A percentile compares a stretch with the other conserved stretches of the same genome.
Conservation (phyloP, 2,329 filamentous ascomycete genomes). For the Calonectria henricotiae region DNA sequence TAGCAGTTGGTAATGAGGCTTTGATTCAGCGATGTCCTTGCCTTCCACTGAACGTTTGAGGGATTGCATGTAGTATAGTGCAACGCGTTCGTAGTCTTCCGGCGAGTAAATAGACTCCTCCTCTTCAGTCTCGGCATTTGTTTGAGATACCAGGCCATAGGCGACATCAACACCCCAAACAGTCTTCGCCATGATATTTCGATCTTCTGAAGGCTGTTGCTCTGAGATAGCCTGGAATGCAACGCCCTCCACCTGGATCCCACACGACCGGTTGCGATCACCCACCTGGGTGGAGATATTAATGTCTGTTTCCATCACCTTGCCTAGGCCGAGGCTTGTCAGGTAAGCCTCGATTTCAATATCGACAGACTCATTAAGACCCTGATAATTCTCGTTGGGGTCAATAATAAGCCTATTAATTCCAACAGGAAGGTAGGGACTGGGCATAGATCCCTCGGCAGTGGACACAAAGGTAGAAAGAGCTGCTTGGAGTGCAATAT, state of each 20-base stretch:
- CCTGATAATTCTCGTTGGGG: background rate
- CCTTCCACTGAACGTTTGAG: background rate
- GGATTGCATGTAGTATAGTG: background rate
- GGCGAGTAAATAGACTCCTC: background rate
- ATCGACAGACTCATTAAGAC: background rate
- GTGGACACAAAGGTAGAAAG: background rate
- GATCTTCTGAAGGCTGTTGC: background rate
- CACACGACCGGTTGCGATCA: background rate
- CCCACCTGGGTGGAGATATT: background rate
- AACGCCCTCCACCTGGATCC: background rate
- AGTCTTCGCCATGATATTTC: conserved; percentile 1
- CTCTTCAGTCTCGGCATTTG: background rate
- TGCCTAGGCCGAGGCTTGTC: background rate
- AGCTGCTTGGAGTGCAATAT: background rate
- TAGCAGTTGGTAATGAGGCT: background rate
- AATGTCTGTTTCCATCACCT: background rate
- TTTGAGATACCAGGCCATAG: background rate
- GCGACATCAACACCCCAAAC: background rate
- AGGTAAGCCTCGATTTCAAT: conserved; percentile 2
- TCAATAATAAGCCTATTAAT: background rate
- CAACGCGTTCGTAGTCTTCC: background rate
- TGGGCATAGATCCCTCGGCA: background rate
- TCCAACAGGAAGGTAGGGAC: background rate
- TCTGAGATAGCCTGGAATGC: background rate
- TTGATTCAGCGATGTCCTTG: background rate